A percentile compares a stretch with the other conserved stretches of the same genome.
phyloP scores from a whole-genome alignment of 768 basidiomycete species.

The Scleroderma citrinum region DNA sequence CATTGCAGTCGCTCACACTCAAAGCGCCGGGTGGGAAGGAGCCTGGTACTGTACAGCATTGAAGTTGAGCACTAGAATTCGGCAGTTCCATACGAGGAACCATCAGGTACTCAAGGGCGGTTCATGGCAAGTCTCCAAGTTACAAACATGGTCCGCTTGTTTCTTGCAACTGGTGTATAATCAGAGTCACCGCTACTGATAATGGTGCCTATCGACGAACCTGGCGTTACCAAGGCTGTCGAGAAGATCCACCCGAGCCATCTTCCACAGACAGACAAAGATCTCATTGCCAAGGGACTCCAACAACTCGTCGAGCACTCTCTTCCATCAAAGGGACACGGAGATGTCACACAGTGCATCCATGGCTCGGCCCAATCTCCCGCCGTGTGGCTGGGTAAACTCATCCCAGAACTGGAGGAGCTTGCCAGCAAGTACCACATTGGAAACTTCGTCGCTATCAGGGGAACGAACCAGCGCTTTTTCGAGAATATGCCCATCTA shows the following conservation, averaged over 20 bases:
- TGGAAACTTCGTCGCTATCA: constrained; percentile 52
- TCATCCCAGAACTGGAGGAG: constrained; percentile 54
- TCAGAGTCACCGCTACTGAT: neutral
- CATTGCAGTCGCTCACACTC: too few relatives aligned
- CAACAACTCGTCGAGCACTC: constrained; percentile 16
- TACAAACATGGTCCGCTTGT: too few relatives aligned
- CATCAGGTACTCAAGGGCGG: too few relatives aligned
- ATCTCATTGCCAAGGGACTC: constrained; percentile 18
- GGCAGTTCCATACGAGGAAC: too few relatives aligned
- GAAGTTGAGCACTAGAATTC: too few relatives aligned
- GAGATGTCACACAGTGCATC: constrained; percentile 21
- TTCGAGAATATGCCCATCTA: constrained; percentile 77
- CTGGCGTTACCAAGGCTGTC: constrained; percentile 19
- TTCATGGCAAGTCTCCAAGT: too few relatives aligned
- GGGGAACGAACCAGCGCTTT: constrained; percentile 43
- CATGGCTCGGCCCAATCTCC: constrained; percentile 29
- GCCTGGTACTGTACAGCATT: too few relatives aligned
- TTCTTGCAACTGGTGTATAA: too few relatives aligned
- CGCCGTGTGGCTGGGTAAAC: constrained; percentile 37
- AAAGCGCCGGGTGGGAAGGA: too few relatives aligned
- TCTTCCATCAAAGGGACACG: constrained; percentile 3
- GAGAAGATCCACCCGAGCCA: constrained; percentile 23
- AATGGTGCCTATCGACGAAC: neutral
- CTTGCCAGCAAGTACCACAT: constrained; percentile 48
- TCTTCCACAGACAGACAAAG: constrained; percentile 14